phyloP scores from a whole-genome alignment of 1,284 basidiomycete genomes.

The Ustilago trichophora region DNA sequence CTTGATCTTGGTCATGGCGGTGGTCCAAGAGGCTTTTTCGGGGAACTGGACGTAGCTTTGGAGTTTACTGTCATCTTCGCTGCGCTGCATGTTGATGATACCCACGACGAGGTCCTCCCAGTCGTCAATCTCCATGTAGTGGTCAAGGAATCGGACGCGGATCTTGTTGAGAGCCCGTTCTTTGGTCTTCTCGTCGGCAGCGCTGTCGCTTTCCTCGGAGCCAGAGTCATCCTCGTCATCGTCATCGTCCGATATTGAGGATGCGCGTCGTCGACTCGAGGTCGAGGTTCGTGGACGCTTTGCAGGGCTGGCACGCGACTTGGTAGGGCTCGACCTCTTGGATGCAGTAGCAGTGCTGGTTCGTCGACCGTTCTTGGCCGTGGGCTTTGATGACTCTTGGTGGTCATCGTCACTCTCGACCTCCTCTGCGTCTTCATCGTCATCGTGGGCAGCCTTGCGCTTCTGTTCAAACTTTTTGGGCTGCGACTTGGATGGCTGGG shows the following conservation, averaged over 20 bases:
- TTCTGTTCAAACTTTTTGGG: slow-evolving; percentile 34
- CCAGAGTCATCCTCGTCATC: slow-evolving; percentile 1
- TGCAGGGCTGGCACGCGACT: slow-evolving; percentile 8
- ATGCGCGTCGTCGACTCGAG: slow-evolving; percentile 4
- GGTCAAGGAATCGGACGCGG: slow-evolving; percentile 10
- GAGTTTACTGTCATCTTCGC: slow-evolving; percentile 17
- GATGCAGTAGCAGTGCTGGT: slow-evolving; percentile 1
- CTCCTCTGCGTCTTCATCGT: slow-evolving; percentile 24
- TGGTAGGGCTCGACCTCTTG: slow-evolving; percentile 1
- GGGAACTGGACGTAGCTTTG: slow-evolving; percentile 35
- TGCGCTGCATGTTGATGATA: slow-evolving; percentile 41
- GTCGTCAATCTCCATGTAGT: slow-evolving; percentile 19
- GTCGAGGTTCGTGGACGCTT: slow-evolving; percentile 10
- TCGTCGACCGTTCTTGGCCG: slow-evolving; percentile 5
- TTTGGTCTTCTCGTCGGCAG: neutral
- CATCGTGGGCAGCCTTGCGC: slow-evolving; percentile 5
- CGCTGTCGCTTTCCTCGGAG: neutral
- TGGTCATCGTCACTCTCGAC: slow-evolving; percentile 13
- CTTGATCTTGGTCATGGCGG: slow-evolving; percentile 9
- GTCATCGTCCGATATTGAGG: neutral
- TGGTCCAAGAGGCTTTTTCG: neutral
- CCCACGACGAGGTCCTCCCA: slow-evolving; percentile 29
- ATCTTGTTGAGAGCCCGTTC: slow-evolving; percentile 15
- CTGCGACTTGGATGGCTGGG: slow-evolving; percentile 40
- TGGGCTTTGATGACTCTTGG: neutral